A percentile compares a stretch with the other conserved stretches of the same genome.
phyloP scores from a whole-genome alignment of 352 stramenopile genomes.

The Phytophthora macrochlamydospora region DNA sequence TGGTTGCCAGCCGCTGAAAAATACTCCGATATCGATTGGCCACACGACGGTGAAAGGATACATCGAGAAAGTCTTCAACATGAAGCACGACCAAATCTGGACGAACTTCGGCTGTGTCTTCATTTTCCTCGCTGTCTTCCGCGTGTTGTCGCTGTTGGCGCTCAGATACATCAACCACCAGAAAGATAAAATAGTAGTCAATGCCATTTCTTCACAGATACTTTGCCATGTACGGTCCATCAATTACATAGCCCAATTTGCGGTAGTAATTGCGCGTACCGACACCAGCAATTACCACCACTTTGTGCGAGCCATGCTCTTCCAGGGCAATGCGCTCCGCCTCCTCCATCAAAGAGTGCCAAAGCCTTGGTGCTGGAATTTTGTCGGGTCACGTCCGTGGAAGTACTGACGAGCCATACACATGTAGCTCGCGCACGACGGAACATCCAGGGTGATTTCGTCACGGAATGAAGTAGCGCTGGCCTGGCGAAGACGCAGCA shows the following conservation, averaged over 20 bases:
- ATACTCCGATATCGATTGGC: constrained; percentile 28
- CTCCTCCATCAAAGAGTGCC: constrained; percentile 96
- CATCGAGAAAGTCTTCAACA: constrained; percentile 37
- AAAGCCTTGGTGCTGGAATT: constrained; percentile 97
- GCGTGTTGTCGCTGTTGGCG: constrained; percentile 40
- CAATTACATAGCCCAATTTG: constrained; percentile 96
- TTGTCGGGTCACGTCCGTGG: constrained; percentile 93
- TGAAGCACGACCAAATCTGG: constrained; percentile 39
- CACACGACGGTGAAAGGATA: constrained; percentile 41
- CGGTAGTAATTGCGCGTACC: constrained; percentile 97
- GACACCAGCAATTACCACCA: constrained; percentile 97
- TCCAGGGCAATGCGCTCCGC: constrained; percentile 95
- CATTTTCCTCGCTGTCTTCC: constrained; percentile 39
- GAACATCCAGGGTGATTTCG: constrained; percentile 73
- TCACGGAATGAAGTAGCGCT: constrained; percentile 81
- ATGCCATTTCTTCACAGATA: constrained; percentile 51
- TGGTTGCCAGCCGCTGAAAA: constrained; percentile 38
- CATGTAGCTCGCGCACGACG: constrained; percentile 93
- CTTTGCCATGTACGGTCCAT: constrained; percentile 98
- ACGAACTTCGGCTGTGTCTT: constrained; percentile 37
- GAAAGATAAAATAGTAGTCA: constrained; percentile 26
- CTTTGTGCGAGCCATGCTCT: constrained; percentile 94
- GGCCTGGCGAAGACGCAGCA: constrained; percentile 93
- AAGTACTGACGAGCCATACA: constrained; percentile 97
- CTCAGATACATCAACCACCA: constrained; percentile 55